These are phyloP conservation scores for Aspergillus costaricaensis DNA, from an alignment of 2,329 filamentous ascomycete species.

Conservation along the genomic window DNA sequence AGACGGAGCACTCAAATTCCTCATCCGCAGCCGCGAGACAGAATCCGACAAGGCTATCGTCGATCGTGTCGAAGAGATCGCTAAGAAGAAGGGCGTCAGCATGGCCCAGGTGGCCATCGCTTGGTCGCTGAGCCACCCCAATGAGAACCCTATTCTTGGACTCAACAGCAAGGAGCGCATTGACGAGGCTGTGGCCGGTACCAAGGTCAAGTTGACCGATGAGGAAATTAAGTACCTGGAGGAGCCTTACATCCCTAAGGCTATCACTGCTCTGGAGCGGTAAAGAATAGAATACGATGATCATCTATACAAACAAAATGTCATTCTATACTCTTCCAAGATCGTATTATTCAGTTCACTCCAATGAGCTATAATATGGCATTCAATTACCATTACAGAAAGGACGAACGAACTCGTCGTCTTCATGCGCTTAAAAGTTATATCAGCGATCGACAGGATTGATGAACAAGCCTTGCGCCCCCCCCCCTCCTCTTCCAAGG, in stretches of 20 bases:
- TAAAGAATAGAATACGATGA: constrained; percentile 14
- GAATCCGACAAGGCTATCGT: constrained; percentile 57
- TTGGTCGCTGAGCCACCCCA: constrained; percentile 59
- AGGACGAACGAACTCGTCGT: too few species aligned
- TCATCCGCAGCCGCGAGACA: constrained; percentile 45
- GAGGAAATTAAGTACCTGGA: constrained; percentile 65
- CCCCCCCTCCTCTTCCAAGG: too few species aligned
- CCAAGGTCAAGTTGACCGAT: constrained; percentile 52
- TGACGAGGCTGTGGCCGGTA: constrained; percentile 58
- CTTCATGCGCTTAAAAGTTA: too few species aligned
- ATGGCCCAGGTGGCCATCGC: constrained; percentile 67
- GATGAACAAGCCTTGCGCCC: too few species aligned
- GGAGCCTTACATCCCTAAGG: constrained; percentile 61
- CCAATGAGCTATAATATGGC: too few species aligned
- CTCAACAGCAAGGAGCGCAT: constrained; percentile 62
- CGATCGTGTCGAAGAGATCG: constrained; percentile 59
- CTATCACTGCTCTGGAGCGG: constrained; percentile 28
- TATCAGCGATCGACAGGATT: too few species aligned
- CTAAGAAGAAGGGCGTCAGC: constrained; percentile 57
- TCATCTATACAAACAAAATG: background rate
- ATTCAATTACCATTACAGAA: too few species aligned
- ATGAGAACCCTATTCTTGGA: constrained; percentile 62
- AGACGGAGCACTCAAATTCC: constrained; percentile 44
- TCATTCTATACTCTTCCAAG: too few species aligned
- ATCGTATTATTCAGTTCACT: too few species aligned